Conservation (phyloP, 257 asterid species). For the Capsicum chinense region DNA sequence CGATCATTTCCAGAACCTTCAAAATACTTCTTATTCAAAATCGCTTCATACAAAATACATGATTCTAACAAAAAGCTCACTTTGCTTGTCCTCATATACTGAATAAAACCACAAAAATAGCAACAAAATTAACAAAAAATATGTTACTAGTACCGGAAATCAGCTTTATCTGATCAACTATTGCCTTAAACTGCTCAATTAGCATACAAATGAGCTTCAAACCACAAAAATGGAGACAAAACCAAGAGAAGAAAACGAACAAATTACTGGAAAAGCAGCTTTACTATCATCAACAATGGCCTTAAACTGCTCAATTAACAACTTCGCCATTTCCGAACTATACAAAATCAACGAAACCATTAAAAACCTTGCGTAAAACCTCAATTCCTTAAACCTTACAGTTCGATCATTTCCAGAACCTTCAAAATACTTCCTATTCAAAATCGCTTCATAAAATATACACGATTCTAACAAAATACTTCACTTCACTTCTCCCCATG, state of each 20-base stretch:
- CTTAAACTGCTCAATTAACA: slow-evolving; percentile 70
- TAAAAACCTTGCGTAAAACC: slow-evolving; percentile 92
- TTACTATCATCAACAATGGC: slow-evolving; percentile 83
- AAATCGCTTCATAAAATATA: slow-evolving; percentile 91
- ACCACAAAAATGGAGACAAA: too few species aligned
- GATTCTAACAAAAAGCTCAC: slow-evolving; percentile 88
- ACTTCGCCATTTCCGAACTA: slow-evolving; percentile 71
- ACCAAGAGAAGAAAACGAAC: too few species aligned
- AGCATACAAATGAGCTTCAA: too few species aligned
- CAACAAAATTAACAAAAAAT: too few species aligned
- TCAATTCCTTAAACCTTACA: slow-evolving; percentile 88
- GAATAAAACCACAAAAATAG: slow-evolving; percentile 43
- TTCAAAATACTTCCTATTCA: slow-evolving; percentile 74
- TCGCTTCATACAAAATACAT: slow-evolving; percentile 91
- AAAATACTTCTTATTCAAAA: slow-evolving; percentile 73
- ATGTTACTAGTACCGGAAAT: too few species aligned
- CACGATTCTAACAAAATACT: slow-evolving; percentile 85
- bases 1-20: slow-evolving; percentile 80
- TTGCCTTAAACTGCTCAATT: too few species aligned
- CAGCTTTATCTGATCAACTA: too few species aligned
- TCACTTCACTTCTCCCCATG: slow-evolving; percentile 87
- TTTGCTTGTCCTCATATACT: slow-evolving; percentile 94
- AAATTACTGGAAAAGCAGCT: slow-evolving; percentile 66
- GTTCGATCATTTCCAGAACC: slow-evolving; percentile 79
- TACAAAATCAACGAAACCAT: slow-evolving; percentile 83